phyloP scores from a whole-genome alignment of 2,329 filamentous ascomycete species.

The Chlorencoelia australis region DNA sequence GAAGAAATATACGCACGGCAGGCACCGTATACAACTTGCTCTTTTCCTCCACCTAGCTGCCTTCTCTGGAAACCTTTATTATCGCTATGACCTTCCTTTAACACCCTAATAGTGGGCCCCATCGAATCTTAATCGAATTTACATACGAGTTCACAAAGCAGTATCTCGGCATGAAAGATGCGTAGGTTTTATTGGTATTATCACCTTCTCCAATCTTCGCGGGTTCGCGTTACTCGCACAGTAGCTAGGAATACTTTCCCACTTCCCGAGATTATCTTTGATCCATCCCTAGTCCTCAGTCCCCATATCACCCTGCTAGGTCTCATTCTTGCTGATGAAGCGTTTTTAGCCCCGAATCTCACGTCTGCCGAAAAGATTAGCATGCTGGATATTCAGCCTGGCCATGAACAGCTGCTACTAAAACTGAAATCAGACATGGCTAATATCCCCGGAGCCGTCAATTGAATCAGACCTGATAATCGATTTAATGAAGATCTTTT shows the following conservation, averaged over 20 bases:
- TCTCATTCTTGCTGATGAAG: too few relatives aligned
- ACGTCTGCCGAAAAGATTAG: too few relatives aligned
- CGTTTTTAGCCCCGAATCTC: too few relatives aligned
- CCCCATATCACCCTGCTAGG: not conserved
- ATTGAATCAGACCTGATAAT: constrained; percentile 61
- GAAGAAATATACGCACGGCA: constrained; percentile 3
- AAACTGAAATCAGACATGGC: too few relatives aligned
- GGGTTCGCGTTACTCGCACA: constrained; percentile 7
- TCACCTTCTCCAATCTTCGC: not conserved
- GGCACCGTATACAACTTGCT: not conserved
- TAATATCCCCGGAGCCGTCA: constrained; percentile 57
- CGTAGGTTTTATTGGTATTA: constrained; percentile 7
- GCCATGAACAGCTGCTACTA: too few relatives aligned
- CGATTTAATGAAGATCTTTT: constrained; percentile 47
- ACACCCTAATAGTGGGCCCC: not conserved
- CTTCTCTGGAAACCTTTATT: constrained; percentile 1
- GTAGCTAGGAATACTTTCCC: constrained; percentile 26
- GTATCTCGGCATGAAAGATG: constrained; percentile 6
- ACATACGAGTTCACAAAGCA: constrained; percentile 4
- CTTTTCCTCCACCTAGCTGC: not conserved
- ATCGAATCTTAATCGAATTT: not conserved
- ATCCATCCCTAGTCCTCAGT: constrained; percentile 29
- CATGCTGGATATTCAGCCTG: too few relatives aligned
- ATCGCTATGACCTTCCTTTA: not conserved
- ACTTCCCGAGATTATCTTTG: too few relatives aligned